These are phyloP conservation scores for Rhodotorula sp. DNA, from an alignment of 1,284 basidiomycete species.

Conservation along the genomic window DNA sequence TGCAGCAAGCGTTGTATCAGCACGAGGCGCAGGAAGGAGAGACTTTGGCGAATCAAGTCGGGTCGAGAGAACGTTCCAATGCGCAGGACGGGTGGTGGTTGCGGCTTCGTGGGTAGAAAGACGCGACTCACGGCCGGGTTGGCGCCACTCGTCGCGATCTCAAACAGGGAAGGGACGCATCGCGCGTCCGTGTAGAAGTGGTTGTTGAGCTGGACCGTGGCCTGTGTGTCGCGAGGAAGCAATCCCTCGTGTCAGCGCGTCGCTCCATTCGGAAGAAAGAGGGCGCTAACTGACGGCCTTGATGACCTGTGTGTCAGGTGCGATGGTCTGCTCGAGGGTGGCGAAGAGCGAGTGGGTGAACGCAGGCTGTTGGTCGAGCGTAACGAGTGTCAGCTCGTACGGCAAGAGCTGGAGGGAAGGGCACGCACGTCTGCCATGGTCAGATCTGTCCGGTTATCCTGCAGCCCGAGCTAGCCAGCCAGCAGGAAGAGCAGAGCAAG, in stretches of 20 bases:
- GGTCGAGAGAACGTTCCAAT: not conserved
- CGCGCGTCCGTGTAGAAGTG: slow-evolving; percentile 86
- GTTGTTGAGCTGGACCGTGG: slow-evolving; percentile 84
- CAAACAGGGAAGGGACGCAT: slow-evolving; percentile 88
- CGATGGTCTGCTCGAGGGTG: slow-evolving; percentile 77
- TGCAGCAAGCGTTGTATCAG: not conserved
- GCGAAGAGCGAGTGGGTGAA: slow-evolving; percentile 72
- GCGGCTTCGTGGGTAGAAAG: slow-evolving; percentile 41
- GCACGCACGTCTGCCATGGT: slow-evolving; percentile 31
- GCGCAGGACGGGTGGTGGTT: not conserved
- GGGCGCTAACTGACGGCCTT: slow-evolving; percentile 61
- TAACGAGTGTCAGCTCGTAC: not conserved
- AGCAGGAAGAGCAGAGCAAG: too few species aligned
- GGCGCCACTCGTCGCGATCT: slow-evolving; percentile 79
- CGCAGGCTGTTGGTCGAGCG: slow-evolving; percentile 28
- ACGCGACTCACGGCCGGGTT: slow-evolving; percentile 57
- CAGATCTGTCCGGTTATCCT: too few species aligned
- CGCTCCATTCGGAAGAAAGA: slow-evolving; percentile 30
- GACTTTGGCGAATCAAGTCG: not conserved
- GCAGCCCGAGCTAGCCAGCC: too few species aligned
- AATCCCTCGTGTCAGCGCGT: slow-evolving; percentile 40
- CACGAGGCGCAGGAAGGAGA: too few species aligned
- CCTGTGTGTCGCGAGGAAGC: slow-evolving; percentile 61
- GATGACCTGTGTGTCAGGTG: slow-evolving; percentile 79
- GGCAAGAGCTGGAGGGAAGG: not conserved